phyloP scores from a whole-genome alignment of 2,329 filamentous ascomycete species.

The Claviceps paspali region DNA sequence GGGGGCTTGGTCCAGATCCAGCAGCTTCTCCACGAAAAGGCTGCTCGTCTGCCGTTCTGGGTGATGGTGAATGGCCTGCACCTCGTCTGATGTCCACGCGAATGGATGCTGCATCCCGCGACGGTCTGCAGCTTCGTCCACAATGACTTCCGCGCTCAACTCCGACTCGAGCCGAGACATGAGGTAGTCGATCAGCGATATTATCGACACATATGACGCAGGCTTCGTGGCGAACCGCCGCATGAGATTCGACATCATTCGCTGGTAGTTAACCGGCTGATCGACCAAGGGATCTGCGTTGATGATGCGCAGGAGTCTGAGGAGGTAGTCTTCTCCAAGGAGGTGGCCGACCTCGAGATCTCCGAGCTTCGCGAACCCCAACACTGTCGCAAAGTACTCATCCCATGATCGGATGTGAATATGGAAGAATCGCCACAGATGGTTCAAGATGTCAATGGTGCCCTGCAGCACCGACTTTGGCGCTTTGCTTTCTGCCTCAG shows the following conservation, averaged over 20 bases:
- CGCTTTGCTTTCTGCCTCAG: constrained; percentile 8
- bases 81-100: constrained; percentile 30
- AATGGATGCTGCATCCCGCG: constrained; percentile 21
- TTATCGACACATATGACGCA: constrained; percentile 37
- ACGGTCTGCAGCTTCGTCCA: constrained; percentile 25
- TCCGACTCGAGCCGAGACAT: constrained; percentile 27
- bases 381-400: constrained; percentile 58
- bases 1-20: constrained; percentile 44
- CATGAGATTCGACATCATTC: constrained; percentile 35
- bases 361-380: constrained; percentile 50
- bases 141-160: constrained; percentile 19
- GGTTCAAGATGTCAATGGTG: constrained; percentile 32
- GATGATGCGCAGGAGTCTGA: constrained; percentile 42
- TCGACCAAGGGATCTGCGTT: constrained; percentile 39
- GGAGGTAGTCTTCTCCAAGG: constrained; percentile 45
- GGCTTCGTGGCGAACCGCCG: constrained; percentile 34
- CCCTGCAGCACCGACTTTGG: constrained; percentile 14
- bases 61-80: constrained; percentile 28
- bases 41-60: constrained; percentile 20
- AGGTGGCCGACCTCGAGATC: constrained; percentile 40
- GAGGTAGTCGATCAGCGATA: constrained; percentile 32
- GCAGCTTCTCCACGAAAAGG: constrained; percentile 50
- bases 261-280: constrained; percentile 37
- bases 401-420: constrained; percentile 52
- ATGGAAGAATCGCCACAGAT: constrained; percentile 50